phyloP scores from a whole-genome alignment of 768 basidiomycete genomes.

The Phanerochaete sordida region DNA sequence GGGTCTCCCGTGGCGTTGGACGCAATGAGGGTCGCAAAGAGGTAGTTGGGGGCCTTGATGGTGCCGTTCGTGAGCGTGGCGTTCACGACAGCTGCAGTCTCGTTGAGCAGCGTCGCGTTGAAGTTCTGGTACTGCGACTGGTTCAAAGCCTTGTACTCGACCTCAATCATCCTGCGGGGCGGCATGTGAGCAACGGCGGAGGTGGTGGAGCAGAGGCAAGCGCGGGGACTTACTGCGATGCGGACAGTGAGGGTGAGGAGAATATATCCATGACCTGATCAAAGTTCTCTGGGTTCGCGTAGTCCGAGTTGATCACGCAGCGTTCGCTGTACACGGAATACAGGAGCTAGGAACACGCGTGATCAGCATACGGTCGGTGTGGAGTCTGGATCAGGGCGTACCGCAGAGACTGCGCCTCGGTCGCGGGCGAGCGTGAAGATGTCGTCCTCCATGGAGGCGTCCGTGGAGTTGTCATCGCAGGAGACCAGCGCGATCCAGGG shows the following conservation, averaged over 20 bases:
- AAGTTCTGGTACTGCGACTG: constrained; percentile 49
- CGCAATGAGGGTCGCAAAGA: constrained; percentile 67
- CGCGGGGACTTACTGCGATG: constrained; percentile 41
- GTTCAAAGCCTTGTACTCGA: constrained; percentile 56
- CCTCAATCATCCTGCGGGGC: constrained; percentile 41
- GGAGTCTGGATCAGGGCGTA: constrained; percentile 30
- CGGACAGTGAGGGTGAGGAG: constrained; percentile 60
- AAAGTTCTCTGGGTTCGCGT: constrained; percentile 58
- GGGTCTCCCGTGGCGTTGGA: constrained; percentile 51
- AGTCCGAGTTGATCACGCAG: constrained; percentile 74
- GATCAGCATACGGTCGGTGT: background rate
- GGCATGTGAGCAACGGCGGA: background rate
- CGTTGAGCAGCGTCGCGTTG: constrained; percentile 62
- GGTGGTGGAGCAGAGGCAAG: background rate
- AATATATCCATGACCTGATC: constrained; percentile 77
- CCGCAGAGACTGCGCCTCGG: constrained; percentile 78
- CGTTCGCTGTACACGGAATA: constrained; percentile 72
- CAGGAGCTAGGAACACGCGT: constrained; percentile 47
- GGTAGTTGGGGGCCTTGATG: constrained; percentile 50
- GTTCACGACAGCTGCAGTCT: constrained; percentile 39
- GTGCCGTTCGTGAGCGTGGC: constrained; percentile 35
- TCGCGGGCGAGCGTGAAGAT: constrained; percentile 80
- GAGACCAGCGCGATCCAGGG: constrained; percentile 91
- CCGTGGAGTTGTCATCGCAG: constrained; percentile 76
- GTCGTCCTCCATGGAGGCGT: constrained; percentile 56